phyloP scores from a whole-genome alignment of 2,329 filamentous ascomycete species.

The Sporothrix sp. region DNA sequence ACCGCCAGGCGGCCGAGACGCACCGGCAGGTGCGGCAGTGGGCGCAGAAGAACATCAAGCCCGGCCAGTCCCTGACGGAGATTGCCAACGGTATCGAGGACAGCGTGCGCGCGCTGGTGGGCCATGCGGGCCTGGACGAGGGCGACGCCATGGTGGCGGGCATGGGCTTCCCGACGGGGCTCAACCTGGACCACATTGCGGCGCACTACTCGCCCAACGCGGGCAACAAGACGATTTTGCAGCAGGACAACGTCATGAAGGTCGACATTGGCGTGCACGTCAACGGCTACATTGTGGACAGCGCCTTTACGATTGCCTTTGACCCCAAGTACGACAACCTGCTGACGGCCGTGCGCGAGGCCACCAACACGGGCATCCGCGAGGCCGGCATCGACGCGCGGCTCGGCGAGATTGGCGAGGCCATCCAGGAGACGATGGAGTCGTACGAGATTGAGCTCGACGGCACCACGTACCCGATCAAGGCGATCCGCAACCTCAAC shows the following conservation, averaged over 20 bases:
- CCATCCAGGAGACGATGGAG: slow-evolving; percentile 87
- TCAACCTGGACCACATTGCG: slow-evolving; percentile 74
- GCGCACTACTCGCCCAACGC: slow-evolving; percentile 79
- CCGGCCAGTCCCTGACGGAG: slow-evolving; percentile 65
- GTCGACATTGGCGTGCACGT: slow-evolving; percentile 76
- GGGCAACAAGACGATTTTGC: slow-evolving; percentile 66
- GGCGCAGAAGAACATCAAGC: slow-evolving; percentile 70
- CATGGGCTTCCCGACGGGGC: slow-evolving; percentile 73
- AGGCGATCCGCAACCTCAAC: slow-evolving; percentile 77
- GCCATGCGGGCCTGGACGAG: slow-evolving; percentile 64
- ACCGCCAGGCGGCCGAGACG: slow-evolving; percentile 67
- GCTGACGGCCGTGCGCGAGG: slow-evolving; percentile 61
- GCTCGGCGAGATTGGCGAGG: slow-evolving; percentile 72
- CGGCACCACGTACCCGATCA: slow-evolving; percentile 68
- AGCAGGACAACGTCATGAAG: slow-evolving; percentile 69
- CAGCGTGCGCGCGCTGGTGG: slow-evolving; percentile 63
- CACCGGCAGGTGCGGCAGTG: slow-evolving; percentile 75
- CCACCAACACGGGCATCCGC: slow-evolving; percentile 77
- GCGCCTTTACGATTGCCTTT: slow-evolving; percentile 69
- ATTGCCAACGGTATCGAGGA: slow-evolving; percentile 78
- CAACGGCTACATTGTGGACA: slow-evolving; percentile 71
- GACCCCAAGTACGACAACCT: slow-evolving; percentile 67
- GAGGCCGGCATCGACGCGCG: slow-evolving; percentile 89
- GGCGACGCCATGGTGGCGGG: slow-evolving; percentile 67
- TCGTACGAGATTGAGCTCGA: slow-evolving; percentile 81